Conservation (phyloP, 805 yeast genomes). For the Wickerhamiella bombiphila region DNA sequence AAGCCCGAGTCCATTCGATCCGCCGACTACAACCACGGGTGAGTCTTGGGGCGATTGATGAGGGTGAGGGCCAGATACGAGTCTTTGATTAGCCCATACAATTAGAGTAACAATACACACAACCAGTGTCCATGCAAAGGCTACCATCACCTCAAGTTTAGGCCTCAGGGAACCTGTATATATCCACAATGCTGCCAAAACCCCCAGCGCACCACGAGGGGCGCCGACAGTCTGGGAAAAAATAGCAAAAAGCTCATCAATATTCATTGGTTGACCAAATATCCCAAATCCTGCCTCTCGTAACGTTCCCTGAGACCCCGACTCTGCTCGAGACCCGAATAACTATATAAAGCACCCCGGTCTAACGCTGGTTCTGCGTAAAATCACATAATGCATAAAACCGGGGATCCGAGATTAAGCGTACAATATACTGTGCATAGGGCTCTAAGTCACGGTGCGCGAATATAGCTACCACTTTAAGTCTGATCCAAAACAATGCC, state of each 20-base stretch:
- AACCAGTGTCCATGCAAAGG: conserved; percentile 1
- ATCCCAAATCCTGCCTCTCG: no score
- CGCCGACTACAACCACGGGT: conserved; percentile 16
- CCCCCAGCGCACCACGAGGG: conserved; percentile 8
- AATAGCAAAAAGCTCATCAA: conserved; percentile 7
- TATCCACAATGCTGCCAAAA: conserved; percentile 2
- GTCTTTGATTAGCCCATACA: background rate
- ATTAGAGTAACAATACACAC: background rate
- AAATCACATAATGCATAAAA: no score
- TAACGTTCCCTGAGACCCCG: no score
- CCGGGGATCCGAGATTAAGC: no score
- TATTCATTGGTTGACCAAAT: no score
- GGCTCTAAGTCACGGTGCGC: no score
- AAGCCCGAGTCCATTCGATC: conserved; percentile 18
- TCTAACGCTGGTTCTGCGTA: no score
- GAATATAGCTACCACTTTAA: no score
- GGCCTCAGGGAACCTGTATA: background rate
- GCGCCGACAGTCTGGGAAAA: conserved; percentile 5
- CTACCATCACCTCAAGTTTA: background rate
- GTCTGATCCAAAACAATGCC: no score
- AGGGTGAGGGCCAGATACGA: background rate
- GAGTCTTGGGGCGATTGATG: background rate
- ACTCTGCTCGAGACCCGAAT: no score
- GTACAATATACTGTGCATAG: no score
- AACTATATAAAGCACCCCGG: no score